Evolutionary conservation across 371 early-diverging fungal genomes (phyloP).

Genomic region (Mucor racemosus): DNA sequence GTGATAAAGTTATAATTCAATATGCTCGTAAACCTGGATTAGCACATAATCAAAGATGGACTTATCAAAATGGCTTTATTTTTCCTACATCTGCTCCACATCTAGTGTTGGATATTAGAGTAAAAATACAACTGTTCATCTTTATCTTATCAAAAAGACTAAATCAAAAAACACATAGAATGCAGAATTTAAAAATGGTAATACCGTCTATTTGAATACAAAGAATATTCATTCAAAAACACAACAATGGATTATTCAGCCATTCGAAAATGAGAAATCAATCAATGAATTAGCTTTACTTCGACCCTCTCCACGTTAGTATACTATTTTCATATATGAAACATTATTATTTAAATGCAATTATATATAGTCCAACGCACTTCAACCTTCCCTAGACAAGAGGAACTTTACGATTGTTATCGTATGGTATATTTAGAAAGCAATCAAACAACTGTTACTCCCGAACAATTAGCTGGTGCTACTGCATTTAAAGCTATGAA

Average conservation of each 20-base stretch:
- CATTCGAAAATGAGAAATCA: conserved; percentile 48
- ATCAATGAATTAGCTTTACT: conserved; percentile 43
- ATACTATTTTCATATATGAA: conserved; percentile 6
- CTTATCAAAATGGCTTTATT: conserved; percentile 52
- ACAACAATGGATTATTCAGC: conserved; percentile 53
- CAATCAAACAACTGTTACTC: conserved; percentile 11
- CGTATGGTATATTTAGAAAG: conserved; percentile 38
- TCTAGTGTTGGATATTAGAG: conserved; percentile 49
- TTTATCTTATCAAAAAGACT: background rate
- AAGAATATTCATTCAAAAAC: conserved; percentile 37
- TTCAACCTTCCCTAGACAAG: conserved; percentile 44
- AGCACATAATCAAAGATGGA: conserved; percentile 57
- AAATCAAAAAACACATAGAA: conserved; percentile 23
- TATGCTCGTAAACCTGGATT: conserved; percentile 56
- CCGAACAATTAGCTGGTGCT: conserved; percentile 60
- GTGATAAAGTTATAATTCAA: conserved; percentile 50
- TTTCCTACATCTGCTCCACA: conserved; percentile 44
- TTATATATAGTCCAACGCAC: conserved; percentile 28
- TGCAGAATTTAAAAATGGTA: conserved; percentile 49
- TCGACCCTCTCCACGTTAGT: conserved; percentile 47
- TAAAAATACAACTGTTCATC: conserved; percentile 5
- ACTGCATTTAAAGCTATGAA: conserved; percentile 62
- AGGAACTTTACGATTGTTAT: conserved; percentile 48
- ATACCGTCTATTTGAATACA: conserved; percentile 35
- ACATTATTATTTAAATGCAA: background rate